A percentile compares a stretch with the other conserved stretches of the same genome.
Conservation (phyloP, 2,329 filamentous ascomycete genomes). For the Exophiala xenobiotica region DNA sequence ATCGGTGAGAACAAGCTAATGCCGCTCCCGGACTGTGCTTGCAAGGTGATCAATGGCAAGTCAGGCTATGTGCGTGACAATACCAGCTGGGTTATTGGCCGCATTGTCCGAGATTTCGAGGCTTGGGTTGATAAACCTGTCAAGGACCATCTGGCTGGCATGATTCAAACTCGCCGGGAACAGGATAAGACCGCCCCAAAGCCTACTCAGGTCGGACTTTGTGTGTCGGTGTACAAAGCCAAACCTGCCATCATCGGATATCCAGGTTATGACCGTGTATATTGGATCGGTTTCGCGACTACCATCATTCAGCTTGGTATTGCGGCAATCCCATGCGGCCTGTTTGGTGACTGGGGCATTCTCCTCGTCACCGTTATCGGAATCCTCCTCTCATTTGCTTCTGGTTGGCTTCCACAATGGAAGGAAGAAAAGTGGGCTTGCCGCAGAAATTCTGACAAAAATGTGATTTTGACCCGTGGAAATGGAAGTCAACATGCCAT, state of each 20-base stretch:
- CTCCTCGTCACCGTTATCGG: conserved; percentile 40
- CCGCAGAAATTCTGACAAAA: conserved; percentile 30
- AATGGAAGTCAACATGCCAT: conserved; percentile 42
- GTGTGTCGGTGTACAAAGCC: conserved; percentile 28
- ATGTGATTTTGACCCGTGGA: conserved; percentile 37
- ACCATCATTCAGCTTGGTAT: conserved; percentile 36
- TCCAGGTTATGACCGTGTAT: conserved; percentile 23
- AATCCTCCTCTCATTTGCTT: conserved; percentile 36
- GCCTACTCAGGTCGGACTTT: conserved; percentile 21
- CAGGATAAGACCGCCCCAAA: conserved; percentile 11
- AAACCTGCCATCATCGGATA: conserved; percentile 13
- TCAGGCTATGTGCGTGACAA: conserved; percentile 41
- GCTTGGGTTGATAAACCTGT: conserved; percentile 15
- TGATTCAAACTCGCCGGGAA: conserved; percentile 5
- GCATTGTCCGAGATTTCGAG: conserved; percentile 45
- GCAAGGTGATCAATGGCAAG: conserved; percentile 37
- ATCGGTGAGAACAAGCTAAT: conserved; percentile 38
- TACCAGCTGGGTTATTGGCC: conserved; percentile 44
- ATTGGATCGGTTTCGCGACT: conserved; percentile 31
- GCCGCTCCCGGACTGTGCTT: conserved; percentile 36
- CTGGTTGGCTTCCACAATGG: conserved; percentile 43
- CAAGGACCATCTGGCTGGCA: conserved; percentile 2
- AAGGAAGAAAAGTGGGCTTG: conserved; percentile 42
- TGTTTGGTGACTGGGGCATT: conserved; percentile 38
- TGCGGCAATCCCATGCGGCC: conserved; percentile 34